Base-by-base conservation (phyloP, 108 stramenopile genomes). In the Conticribra weissflogii region DNA sequence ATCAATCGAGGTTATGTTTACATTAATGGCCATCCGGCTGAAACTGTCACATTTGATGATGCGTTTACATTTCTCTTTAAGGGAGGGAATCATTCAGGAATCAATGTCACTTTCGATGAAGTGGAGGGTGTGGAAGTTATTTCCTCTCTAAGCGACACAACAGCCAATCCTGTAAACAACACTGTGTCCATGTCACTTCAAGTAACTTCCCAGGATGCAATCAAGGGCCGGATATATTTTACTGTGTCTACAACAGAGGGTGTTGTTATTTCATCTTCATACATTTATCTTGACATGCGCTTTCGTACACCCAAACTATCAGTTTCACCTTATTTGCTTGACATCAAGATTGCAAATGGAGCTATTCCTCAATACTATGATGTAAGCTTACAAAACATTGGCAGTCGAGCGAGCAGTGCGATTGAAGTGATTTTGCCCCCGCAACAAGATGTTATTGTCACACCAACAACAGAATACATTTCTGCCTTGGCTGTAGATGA, bases 401-500 rank as follows among this genome's bases (percentile, higher is more conserved):
- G 72, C 19, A 63, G 62, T 32, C 53, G 25, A 1, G 21, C 29
- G 15, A 72, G 72, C 50, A 33, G 41, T 64, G 27, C 46, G 7
- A 72, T 72, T 56, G 72, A 72, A 44, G 21, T 72, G 22, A 7
- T 62, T 3, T n/a, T 64, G 36, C 30, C 72, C n/a, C 16, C 16
- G 15, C 32, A 54, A 31, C n/a, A n/a, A n/a, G n/a, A n/a, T n/a
- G 44, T n/a, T 44, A 32, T 65, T 34, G 25, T 56, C 23, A 15
- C 21, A 7, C 31, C 54, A 18, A 54, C 55, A 19, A 29, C 72
- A 56, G 63, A 64, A 24, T 49, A 46, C 24, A 21, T 72, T n/a
- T 21, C 55, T 34, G 59, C 33, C 31, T 63, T 72, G n/a, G 61
- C 55, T 4, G 72, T 72, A 19, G 63, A 72, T 54, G 72, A 72